These are phyloP conservation scores for Thinopyrum elongatum DNA, from an alignment of 176 grass and related monocot genomes.

Conservation along the genomic window DNA sequence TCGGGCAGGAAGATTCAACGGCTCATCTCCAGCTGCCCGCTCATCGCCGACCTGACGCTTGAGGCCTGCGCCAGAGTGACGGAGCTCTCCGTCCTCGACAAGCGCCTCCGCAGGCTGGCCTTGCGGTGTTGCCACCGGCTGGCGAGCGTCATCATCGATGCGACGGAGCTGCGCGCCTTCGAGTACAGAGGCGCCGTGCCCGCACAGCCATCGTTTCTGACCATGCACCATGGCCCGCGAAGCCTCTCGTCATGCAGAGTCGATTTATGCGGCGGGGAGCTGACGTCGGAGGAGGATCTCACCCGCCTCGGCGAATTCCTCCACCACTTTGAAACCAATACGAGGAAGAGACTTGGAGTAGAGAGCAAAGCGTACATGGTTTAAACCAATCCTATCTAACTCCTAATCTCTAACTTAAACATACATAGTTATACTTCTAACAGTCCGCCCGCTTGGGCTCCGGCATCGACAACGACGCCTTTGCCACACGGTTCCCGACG, in stretches of 20 bases:
- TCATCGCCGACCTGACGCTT: constrained; percentile 17
- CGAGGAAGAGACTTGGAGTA: too few relatives aligned
- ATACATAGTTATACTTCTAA: too few relatives aligned
- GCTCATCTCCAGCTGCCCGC: constrained; percentile 9
- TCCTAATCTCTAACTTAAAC: too few relatives aligned
- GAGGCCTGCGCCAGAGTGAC: neutral
- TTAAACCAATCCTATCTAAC: too few relatives aligned
- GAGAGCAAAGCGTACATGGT: too few relatives aligned
- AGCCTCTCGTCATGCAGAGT: neutral
- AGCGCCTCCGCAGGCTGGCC: neutral
- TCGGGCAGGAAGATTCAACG: neutral
- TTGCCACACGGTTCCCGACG: neutral
- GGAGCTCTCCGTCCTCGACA: neutral
- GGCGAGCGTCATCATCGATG: neutral
- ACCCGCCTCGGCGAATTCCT: neutral
- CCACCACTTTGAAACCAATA: neutral
- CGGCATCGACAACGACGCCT: neutral
- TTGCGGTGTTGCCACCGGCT: constrained; percentile 23
- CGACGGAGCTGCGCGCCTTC: constrained; percentile 13
- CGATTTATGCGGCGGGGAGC: constrained; percentile 4
- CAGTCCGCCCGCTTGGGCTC: neutral
- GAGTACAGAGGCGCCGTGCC: constrained; percentile 16
- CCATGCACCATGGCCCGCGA: neutral
- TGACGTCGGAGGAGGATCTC: neutral
- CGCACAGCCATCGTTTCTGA: neutral